Base-by-base conservation (phyloP, 257 asterid species). In the Lithospermum erythrorhizon region DNA sequence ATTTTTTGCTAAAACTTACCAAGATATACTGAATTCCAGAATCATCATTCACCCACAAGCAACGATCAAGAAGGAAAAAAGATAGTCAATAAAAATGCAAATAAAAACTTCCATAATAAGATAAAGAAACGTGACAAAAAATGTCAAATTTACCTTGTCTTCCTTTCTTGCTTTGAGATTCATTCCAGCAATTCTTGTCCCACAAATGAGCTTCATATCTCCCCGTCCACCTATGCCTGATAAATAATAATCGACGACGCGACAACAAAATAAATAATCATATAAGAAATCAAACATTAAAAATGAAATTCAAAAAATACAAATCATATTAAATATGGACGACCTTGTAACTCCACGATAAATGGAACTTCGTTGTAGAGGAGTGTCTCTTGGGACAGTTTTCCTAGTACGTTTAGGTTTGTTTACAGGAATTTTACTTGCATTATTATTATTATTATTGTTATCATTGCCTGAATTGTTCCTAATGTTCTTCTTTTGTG, bases 161-260 rank as follows among this genome's bases (percentile, higher is more conserved):
- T 66, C 96, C 96, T 74, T 88, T 88, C 90, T 88, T 88, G 79
- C 78, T 88, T 19, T 88, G 96, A 61, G 96, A 73, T 69, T 85
- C 94, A 73, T 88, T 88, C 96, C 96, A 88, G 74, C 94, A 88
- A 37, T 83, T 85, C 78, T 88, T 88, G 64, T 88, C 96, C 96
- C 96, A 88, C 75, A 88, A 77, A 73, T 88, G 96, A 47, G 96
- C 96, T 65, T 88, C 96, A 52, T 82, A 88, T 68, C 95, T 74
- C 61, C 96, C 96, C 0, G 95, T 88, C 96, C 96, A 88, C 22
- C 94, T 71, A 71, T 88, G 96, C 84, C 96, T 88, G 59, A 25
- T 35, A 6, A 35, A 0, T 27, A 27, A 61, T 21, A 21, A 24
- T 53, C 8, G 37, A 68, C n/a, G 5, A 51, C 6, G 45, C 0